Base-by-base conservation (phyloP, 768 basidiomycete species). In the Podaxis rugospora region DNA sequence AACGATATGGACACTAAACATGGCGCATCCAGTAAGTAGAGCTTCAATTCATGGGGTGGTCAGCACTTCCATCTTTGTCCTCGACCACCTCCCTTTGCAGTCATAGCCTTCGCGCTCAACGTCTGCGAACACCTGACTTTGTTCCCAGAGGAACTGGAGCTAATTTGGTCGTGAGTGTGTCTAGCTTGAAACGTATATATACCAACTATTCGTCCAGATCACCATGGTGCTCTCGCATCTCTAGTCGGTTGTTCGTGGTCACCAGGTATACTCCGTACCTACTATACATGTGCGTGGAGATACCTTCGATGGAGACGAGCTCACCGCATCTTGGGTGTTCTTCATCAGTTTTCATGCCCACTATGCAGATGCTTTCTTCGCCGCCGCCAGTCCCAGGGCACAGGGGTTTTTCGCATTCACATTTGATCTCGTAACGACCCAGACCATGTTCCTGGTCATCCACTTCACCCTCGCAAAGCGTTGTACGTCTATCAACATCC, bases 221-320 rank as follows among this genome's bases (percentile, higher is more conserved):
- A 16, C 50, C 50, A 25, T 59, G 58, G 51, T 40, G 50, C 5
- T 52, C 27, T 40, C 37, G 51, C 21, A 5, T 44, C 25, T 51
- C 58, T 5, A 59, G 51, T 10, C 35, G 36, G 27, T 11, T 52
- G 39, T 59, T 59, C 39, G 44, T 59, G 13, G 13, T 51, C 50
- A 51, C 58, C 4, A 51, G 58, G 35, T 59, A 52, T 18, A 21
- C 18, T 9, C 47, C 58, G 18, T 59, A 59, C 37, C n/a, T 59
- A 21, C n/a, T 51, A 7, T 21, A 59, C 37, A 25, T 18, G 58
- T 59, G 36, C 36, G 58, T 32, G 16, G 18, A 25, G 18, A 5
- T n/a, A 9, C 10, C 21, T 4, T 23, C 23, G 52, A 39, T 4
- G 52, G 52, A 39, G 25, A 54, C 28, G 7, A 39, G 21, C 37